phyloP scores from a whole-genome alignment of 1,284 basidiomycete genomes.

The Sphagnurus paluster region DNA sequence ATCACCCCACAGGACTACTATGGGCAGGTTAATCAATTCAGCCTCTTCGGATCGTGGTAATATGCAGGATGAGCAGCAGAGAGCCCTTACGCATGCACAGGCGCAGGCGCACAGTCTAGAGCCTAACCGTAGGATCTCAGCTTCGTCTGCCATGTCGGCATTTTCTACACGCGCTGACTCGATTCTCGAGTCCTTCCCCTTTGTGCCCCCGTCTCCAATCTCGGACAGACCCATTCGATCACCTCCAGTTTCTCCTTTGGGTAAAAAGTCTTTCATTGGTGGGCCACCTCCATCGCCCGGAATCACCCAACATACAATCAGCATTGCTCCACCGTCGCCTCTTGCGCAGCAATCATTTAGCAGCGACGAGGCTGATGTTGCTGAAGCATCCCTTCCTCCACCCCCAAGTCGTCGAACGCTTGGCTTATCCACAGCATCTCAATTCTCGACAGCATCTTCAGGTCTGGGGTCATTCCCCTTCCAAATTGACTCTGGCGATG shows the following conservation, averaged over 20 bases:
- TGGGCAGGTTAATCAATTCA: slow-evolving; percentile 57
- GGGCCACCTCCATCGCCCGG: slow-evolving; percentile 31
- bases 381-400: slow-evolving; percentile 36
- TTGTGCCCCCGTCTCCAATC: slow-evolving; percentile 82
- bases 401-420: slow-evolving; percentile 57
- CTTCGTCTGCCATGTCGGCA: slow-evolving; percentile 62
- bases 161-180: slow-evolving; percentile 75
- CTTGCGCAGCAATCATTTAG: slow-evolving; percentile 27
- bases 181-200: slow-evolving; percentile 80
- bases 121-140: slow-evolving; percentile 51
- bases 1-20: slow-evolving; percentile 58
- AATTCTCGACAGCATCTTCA: slow-evolving; percentile 70
- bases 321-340: slow-evolving; percentile 37
- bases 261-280: slow-evolving; percentile 49
- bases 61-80: slow-evolving; percentile 63
- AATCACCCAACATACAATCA: slow-evolving; percentile 35
- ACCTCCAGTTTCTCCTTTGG: slow-evolving; percentile 70
- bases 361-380: slow-evolving; percentile 12
- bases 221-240: slow-evolving; percentile 72
- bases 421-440: slow-evolving; percentile 69
- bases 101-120: slow-evolving; percentile 54
- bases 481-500: slow-evolving; percentile 68
- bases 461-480: slow-evolving; percentile 79
- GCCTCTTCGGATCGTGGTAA: slow-evolving; percentile 35
- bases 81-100: slow-evolving; percentile 53